These are phyloP conservation scores for Phellinidium pouzarii DNA, from an alignment of 1,284 basidiomycete genomes.

Conservation along the genomic window DNA sequence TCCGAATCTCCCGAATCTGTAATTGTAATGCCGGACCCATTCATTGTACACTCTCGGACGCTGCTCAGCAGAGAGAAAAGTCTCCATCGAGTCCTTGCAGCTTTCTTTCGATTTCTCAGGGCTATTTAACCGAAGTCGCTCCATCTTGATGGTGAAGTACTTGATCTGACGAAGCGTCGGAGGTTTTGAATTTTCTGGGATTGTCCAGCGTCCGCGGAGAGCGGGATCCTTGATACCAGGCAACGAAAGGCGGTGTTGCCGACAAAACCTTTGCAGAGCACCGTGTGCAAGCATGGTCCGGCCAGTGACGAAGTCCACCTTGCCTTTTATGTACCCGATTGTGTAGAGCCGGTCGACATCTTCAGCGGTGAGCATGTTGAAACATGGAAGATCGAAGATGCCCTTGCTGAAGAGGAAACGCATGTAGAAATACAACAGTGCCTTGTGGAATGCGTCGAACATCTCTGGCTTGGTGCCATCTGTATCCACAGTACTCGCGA, in stretches of 20 bases:
- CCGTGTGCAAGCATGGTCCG: neutral
- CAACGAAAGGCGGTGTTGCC: neutral
- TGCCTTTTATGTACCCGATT: neutral
- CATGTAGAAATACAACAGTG: neutral
- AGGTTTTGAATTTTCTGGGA: neutral
- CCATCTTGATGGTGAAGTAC: neutral
- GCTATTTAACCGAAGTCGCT: neutral
- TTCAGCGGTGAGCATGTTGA: neutral
- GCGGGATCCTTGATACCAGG: neutral
- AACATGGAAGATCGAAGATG: conserved; percentile 4
- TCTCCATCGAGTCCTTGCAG: too few relatives aligned
- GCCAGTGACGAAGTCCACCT: neutral
- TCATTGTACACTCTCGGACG: too few relatives aligned
- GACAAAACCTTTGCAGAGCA: neutral
- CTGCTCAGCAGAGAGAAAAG: too few relatives aligned
- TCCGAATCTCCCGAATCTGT: too few relatives aligned
- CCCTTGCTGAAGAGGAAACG: conserved; percentile 1
- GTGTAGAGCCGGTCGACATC: conserved; percentile 4
- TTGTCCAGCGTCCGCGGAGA: neutral
- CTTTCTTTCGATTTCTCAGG: too few relatives aligned
- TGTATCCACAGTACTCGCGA: neutral
- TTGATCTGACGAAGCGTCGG: neutral
- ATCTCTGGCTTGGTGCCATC: neutral
- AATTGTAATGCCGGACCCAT: too few relatives aligned
- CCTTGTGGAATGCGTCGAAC: neutral